Evolutionary conservation across 306 rosid genomes (phyloP), one percentile per base, ranked within the genome.

Genomic region (Begonia fuchsioides): DNA sequence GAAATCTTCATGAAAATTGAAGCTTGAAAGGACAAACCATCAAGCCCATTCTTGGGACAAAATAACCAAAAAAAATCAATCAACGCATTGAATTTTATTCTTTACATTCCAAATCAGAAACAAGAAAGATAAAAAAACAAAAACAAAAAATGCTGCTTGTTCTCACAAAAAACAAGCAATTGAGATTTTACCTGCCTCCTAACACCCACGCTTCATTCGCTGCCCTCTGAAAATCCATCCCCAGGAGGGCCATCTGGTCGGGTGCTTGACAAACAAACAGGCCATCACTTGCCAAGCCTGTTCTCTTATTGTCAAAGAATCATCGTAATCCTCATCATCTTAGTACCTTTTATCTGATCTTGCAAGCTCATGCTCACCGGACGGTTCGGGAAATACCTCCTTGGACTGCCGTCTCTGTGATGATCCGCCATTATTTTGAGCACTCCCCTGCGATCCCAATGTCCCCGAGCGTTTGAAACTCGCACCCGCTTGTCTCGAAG

Each of bases 331-430:
- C 55, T 57, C 60, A 12, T 56, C 60, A 12, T 56, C 47, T 39
- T 13, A 20, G 75, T 70, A 68, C 38, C 66, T 69, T 38, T 57
- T 72, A 47, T 72, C 90, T 60, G 18, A 44, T 71, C 82, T 72
- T 66, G 73, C 88, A 46, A 75, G 64, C 52, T 76, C 96, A 64
- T 45, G 72, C 65, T 53, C 57, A 17, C 71, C 66, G 12, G 83
- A 72, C 38, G 95, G 96, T 58, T 88, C 95, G 0, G 95, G 95
- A 50, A 75, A 75, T 72, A 84, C 84, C 58, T 88, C 97, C 50
- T 66, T 76, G 3, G 81, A 72, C 43, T 73, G 74, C 39, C 87
- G 84, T 53, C 94, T 63, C 15, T 63, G 71, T 1, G 95, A 78
- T 20, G 81, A 86, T 7, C 72, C 81, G 0, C 65, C 61, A 13